phyloP scores from a whole-genome alignment of 2,329 filamentous ascomycete species.

The Ceratocystis cubensis region DNA sequence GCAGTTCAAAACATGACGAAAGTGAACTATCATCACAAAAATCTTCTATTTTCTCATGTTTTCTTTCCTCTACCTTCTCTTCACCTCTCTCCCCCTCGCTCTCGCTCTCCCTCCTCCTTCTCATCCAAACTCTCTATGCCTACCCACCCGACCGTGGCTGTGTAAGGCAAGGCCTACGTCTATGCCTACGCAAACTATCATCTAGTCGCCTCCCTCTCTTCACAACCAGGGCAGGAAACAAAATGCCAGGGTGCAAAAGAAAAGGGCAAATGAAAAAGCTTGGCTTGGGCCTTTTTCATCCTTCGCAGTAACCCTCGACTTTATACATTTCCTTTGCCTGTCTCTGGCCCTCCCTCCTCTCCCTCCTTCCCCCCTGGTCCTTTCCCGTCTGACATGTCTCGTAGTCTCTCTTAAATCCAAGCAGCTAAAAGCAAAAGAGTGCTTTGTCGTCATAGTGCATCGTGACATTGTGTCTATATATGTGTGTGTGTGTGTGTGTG shows the following conservation, averaged over 20 bases:
- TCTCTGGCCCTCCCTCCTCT: not conserved
- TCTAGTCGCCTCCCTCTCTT: too few species aligned
- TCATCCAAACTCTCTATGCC: not conserved
- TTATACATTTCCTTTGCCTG: not conserved
- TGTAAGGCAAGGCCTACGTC: not conserved
- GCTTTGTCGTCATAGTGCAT: constrained; percentile 8
- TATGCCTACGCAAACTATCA: not conserved
- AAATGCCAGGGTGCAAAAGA: not conserved
- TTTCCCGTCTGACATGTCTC: not conserved
- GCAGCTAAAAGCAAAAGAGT: constrained; percentile 11
- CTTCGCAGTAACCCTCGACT: not conserved
- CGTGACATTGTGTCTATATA: not conserved
- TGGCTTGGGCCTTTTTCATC: constrained; percentile 3
- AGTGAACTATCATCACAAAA: too few species aligned
- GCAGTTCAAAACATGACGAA: too few species aligned
- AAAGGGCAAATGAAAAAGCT: not conserved
- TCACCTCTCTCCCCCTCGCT: not conserved
- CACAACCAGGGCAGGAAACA: too few species aligned
- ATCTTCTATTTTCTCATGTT: not conserved
- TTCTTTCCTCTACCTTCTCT: not conserved
- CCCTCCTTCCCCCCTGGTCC: not conserved
- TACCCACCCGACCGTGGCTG: constrained; percentile 2
- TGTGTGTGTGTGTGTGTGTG: not conserved
- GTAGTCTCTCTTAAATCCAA: not conserved
- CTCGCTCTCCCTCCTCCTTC: not conserved